Evolutionary conservation across 805 yeast genomes (phyloP), one percentile per base, ranked within the genome.

Genomic region (Spencermartinsiella europaea): DNA sequence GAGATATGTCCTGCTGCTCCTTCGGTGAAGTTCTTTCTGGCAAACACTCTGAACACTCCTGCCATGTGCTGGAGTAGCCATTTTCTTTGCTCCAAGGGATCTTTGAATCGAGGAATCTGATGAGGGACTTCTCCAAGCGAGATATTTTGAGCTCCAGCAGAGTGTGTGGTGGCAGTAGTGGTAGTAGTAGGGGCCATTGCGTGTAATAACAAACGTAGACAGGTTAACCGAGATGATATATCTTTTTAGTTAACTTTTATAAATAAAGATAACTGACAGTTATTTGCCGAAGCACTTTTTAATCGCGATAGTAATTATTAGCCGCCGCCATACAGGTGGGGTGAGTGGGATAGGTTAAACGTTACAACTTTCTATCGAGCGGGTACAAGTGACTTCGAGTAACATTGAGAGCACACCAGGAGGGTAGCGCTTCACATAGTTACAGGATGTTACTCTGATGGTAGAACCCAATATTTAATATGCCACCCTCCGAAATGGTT

Each of bases 1-100:
- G 93, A 83, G 48, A 87, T 86, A 62, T 87, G 96, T 19, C 96
- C 96, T 0, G 95, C 88, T 17, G 79, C 64, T 14, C 95, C 95
- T 62, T 85, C 88, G 15, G 80, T 71, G 64, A 68, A 86, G 15
- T 86, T 87, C 54, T 76, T 78, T 59, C 95, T 74, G n/a, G 86
- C 89, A 63, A 87, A 85, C 1, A 83, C 76, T 51, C 95, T 74
- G 70, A 86, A 86, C 1, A 91, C 90, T 28, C 82, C 93, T 1
- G 95, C 95, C 82, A 83, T 78, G 57, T 86, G 95, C 60, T 84
- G 77, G 41, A 58, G 51, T 53, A 76, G 65, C 81, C 81, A 79
- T 56, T 71, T 67, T 49, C 85, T 65, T 45, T 55, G 48, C 55
- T 70, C 69, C 48, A 81, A 63, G 22, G 70, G 69, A 56, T 75